phyloP scores from a whole-genome alignment of 2,329 filamentous ascomycete genomes.

The Zarea fungicola region DNA sequence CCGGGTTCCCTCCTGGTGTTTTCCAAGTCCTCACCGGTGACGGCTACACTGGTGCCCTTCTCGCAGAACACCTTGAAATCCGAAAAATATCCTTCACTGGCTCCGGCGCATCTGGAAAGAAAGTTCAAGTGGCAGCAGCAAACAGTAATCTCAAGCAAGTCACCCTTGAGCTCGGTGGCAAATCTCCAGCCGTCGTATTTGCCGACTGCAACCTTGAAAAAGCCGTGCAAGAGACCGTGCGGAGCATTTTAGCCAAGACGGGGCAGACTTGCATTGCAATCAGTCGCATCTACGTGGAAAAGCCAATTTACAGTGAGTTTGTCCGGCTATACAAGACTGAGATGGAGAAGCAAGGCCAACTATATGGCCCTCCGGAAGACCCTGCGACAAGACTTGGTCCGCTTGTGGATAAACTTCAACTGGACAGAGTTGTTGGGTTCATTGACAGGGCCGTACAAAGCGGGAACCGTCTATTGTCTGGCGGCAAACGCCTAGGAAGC shows the following conservation, averaged over 20 bases:
- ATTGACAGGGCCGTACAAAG: neutral
- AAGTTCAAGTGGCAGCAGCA: constrained; percentile 67
- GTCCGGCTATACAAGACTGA: constrained; percentile 49
- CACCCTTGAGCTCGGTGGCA: constrained; percentile 59
- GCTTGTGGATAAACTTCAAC: neutral
- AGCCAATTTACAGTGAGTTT: constrained; percentile 47
- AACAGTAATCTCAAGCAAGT: constrained; percentile 58
- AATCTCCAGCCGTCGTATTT: constrained; percentile 58
- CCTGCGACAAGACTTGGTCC: neutral
- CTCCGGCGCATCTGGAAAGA: constrained; percentile 60
- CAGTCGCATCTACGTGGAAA: constrained; percentile 51
- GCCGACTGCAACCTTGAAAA: constrained; percentile 59
- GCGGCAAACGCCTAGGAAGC: constrained; percentile 7
- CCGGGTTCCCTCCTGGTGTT: constrained; percentile 71
- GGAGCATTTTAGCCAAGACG: constrained; percentile 42
- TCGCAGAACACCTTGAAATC: constrained; percentile 61
- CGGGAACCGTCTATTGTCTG: constrained; percentile 14
- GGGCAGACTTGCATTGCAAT: constrained; percentile 55
- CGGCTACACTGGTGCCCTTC: constrained; percentile 58
- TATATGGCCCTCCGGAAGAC: neutral
- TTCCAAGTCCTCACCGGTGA: constrained; percentile 68
- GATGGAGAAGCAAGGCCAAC: neutral
- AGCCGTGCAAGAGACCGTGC: constrained; percentile 48
- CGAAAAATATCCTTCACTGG: constrained; percentile 74
- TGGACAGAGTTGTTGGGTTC: neutral